Conservation (phyloP, 1,284 basidiomycete species). For the Cystobasidium sp. region DNA sequence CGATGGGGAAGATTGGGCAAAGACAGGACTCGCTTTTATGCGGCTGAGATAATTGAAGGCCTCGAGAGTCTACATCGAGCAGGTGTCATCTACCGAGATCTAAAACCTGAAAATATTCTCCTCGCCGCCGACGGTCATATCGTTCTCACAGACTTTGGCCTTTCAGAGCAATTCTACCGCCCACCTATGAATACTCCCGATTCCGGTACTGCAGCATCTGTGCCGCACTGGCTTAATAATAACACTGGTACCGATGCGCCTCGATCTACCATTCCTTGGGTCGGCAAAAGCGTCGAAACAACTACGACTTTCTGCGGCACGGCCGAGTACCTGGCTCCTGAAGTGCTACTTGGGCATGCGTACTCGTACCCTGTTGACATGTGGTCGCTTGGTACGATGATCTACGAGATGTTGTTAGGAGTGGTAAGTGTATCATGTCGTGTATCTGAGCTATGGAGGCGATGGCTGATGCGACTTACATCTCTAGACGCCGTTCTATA, state of each 20-base stretch:
- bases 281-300: constrained; percentile 60
- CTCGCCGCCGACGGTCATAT: constrained; percentile 92
- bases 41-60: constrained; percentile 92
- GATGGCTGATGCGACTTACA: not conserved
- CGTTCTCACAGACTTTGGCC: constrained; percentile 92
- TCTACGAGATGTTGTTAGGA: constrained; percentile 91
- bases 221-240: constrained; percentile 23
- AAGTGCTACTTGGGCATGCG: constrained; percentile 82
- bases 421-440: constrained; percentile 66
- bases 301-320: constrained; percentile 77
- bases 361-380: constrained; percentile 96
- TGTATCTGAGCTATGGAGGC: not conserved
- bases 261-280: not conserved
- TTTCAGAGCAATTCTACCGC: constrained; percentile 59
- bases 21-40: constrained; percentile 91
- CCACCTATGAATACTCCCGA: not conserved
- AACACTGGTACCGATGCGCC: not conserved
- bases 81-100: constrained; percentile 64
- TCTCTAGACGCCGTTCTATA: constrained; percentile 85
- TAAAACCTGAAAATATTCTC: constrained; percentile 70
- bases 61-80: constrained; percentile 85
- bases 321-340: constrained; percentile 79
- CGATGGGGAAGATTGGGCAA: constrained; percentile 89
- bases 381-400: constrained; percentile 97
- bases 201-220: not conserved